Conservation (phyloP, 1,284 basidiomycete species). For the Tilletia setariae region DNA sequence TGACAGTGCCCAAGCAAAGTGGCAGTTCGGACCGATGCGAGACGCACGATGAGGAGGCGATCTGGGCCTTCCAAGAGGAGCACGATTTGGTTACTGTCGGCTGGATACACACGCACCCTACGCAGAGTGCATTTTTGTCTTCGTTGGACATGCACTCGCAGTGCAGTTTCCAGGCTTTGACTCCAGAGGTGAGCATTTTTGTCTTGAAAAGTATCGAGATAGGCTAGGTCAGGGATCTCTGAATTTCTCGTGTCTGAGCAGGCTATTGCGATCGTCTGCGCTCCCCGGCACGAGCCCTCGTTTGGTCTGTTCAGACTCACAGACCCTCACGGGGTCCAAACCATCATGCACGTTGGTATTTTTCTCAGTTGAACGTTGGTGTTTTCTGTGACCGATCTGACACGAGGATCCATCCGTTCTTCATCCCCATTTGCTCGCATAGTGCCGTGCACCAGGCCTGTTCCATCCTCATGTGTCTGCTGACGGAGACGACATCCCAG, state of each 20-base stretch:
- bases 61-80: constrained; percentile 75
- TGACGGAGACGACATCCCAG: constrained; percentile 39
- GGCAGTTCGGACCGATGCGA: constrained; percentile 81
- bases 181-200: constrained; percentile 62
- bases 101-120: constrained; percentile 91
- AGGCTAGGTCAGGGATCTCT: background rate
- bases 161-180: constrained; percentile 76
- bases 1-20: constrained; percentile 77
- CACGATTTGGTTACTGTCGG: constrained; percentile 75
- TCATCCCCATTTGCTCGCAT: background rate
- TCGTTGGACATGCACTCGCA: constrained; percentile 85
- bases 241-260: background rate
- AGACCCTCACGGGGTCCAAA: constrained; percentile 73
- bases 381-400: too few species aligned
- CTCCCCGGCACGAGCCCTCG: constrained; percentile 71
- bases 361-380: too few species aligned
- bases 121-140: constrained; percentile 76
- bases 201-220: too few species aligned
- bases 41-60: constrained; percentile 80
- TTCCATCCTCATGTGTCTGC: constrained; percentile 77
- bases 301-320: constrained; percentile 83
- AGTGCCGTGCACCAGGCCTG: constrained; percentile 67
- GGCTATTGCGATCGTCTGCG: constrained; percentile 84
- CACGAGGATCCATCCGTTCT: too few species aligned
- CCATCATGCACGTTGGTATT: constrained; percentile 20